A percentile compares a stretch with the other conserved stretches of the same genome.
Conservation (phyloP, 352 stramenopile genomes). For the Phytophthora litchii region DNA sequence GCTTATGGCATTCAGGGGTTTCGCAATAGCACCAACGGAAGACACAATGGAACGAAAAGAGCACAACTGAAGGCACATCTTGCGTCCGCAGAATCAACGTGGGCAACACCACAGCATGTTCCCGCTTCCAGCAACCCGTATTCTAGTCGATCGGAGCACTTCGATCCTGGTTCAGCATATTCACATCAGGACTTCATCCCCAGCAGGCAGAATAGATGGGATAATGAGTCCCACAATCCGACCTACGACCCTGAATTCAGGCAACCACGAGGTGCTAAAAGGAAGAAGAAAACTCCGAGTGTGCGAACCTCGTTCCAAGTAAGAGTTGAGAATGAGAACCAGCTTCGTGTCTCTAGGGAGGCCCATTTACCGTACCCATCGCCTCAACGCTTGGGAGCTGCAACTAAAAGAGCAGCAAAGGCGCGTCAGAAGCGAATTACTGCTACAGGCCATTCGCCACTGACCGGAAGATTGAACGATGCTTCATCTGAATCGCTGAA, state of each 20-base stretch:
- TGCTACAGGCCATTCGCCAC: conserved; percentile 2
- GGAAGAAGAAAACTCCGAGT: conserved; percentile 40
- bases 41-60: conserved; percentile 54
- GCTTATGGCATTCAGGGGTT: conserved; percentile 57
- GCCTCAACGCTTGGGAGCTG: conserved; percentile 30
- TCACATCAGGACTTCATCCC: conserved; percentile 17
- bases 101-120: conserved; percentile 38
- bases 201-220: conserved; percentile 15
- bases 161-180: conserved; percentile 13
- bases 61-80: conserved; percentile 62
- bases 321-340: conserved; percentile 46
- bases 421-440: conserved; percentile 31
- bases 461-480: conserved; percentile 17
- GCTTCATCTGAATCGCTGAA: conserved; percentile 63
- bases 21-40: conserved; percentile 6
- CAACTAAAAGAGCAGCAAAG: conserved; percentile 36
- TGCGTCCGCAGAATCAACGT: conserved; percentile 42
- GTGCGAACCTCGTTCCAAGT: conserved; percentile 41
- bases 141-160: conserved; percentile 39
- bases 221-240: conserved; percentile 13
- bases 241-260: conserved; percentile 12
- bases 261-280: conserved; percentile 25
- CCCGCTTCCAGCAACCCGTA: conserved; percentile 27
- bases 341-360: conserved; percentile 46
- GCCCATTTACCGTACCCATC: conserved; percentile 33